phyloP scores from a whole-genome alignment of 2,329 filamentous ascomycete species.

The Curvularia sp. region DNA sequence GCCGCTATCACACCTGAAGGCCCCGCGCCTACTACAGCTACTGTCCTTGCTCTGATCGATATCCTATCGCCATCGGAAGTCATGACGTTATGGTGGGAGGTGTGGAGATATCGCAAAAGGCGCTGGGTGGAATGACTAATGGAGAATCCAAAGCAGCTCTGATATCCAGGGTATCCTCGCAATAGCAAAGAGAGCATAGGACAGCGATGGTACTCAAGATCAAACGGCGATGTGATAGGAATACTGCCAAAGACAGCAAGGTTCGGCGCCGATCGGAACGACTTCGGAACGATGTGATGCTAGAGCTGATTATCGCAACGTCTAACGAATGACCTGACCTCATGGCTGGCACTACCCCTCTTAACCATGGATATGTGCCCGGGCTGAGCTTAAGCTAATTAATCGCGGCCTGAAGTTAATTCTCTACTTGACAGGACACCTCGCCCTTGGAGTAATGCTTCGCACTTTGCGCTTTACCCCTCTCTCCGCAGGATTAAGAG shows the following conservation, averaged over 20 bases:
- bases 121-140: neutral
- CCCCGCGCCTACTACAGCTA: conserved; percentile 85
- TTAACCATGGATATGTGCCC: neutral
- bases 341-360: neutral
- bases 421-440: too few species aligned
- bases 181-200: neutral
- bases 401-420: neutral
- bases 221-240: neutral
- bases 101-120: neutral
- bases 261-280: conserved; percentile 25
- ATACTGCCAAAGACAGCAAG: conserved; percentile 11
- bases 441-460: conserved; percentile 22
- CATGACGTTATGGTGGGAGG: conserved; percentile 3
- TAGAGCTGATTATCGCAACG: neutral
- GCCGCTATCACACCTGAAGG: conserved; percentile 79
- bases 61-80: conserved; percentile 21
- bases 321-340: neutral
- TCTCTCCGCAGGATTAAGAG: conserved; percentile 10
- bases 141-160: neutral
- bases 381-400: neutral
- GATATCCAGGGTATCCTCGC: conserved; percentile 5
- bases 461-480: conserved; percentile 28
- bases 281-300: conserved; percentile 11
- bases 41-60: conserved; percentile 58
- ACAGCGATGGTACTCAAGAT: neutral